Percentiles rank a stretch among this genome's conserved stretches.
Conservation (phyloP, 1,139 yeast genomes). For the Ogataea hybrid region DNA sequence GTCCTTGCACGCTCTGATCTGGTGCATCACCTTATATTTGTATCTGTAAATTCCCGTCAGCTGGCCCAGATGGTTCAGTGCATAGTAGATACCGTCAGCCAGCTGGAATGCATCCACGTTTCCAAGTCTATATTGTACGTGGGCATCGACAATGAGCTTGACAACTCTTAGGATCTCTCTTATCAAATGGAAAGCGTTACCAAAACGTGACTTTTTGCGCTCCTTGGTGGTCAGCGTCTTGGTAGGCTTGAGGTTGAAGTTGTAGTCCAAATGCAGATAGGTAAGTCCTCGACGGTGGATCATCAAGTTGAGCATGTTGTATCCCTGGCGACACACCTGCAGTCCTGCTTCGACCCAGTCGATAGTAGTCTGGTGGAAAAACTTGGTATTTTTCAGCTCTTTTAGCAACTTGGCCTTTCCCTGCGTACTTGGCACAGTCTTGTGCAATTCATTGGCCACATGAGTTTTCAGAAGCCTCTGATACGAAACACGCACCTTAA, state of each 20-base stretch:
- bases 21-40: slow-evolving; percentile 98
- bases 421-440: slow-evolving; percentile 39
- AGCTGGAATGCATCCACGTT: slow-evolving; percentile 90
- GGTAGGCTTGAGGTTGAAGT: slow-evolving; percentile 93
- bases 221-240: slow-evolving; percentile 96
- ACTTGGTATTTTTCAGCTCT: slow-evolving; percentile 73
- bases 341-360: slow-evolving; percentile 99
- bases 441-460: slow-evolving; percentile 71
- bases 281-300: slow-evolving; percentile 92
- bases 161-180: slow-evolving; percentile 82
- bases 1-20: slow-evolving; percentile 93
- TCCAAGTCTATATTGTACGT: slow-evolving; percentile 86
- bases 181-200: slow-evolving; percentile 92
- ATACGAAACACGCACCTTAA: slow-evolving; percentile 80
- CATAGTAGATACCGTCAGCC: slow-evolving; percentile 92
- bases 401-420: slow-evolving; percentile 62
- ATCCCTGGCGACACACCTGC: slow-evolving; percentile 91
- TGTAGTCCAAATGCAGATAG: slow-evolving; percentile 89
- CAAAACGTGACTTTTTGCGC: slow-evolving; percentile 92
- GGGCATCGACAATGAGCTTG: slow-evolving; percentile 88
- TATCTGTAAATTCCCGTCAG: slow-evolving; percentile 95
- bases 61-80: slow-evolving; percentile 91
- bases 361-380: slow-evolving; percentile 84
- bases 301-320: slow-evolving; percentile 84
- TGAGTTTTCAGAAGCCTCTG: slow-evolving; percentile 78